Percentiles rank a stretch among this genome's conserved stretches.
phyloP scores from a whole-genome alignment of 2,329 filamentous ascomycete genomes.

The Botrytis paeoniae region DNA sequence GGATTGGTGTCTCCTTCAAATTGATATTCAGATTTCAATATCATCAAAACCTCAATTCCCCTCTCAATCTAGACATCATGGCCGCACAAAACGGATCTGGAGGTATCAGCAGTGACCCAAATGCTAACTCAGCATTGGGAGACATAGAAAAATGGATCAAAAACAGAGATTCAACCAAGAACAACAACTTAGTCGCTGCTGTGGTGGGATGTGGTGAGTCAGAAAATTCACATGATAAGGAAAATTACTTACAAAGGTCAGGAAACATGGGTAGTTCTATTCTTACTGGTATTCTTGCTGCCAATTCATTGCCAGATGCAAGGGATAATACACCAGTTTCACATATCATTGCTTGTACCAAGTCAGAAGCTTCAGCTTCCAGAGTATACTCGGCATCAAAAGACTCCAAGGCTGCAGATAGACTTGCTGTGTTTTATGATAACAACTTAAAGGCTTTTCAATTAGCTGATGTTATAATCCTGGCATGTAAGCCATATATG shows the following conservation, averaged over 20 bases:
- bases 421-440: conserved; percentile 8
- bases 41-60: background rate
- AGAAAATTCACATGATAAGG: background rate
- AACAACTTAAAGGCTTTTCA: conserved; percentile 16
- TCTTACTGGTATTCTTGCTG: conserved; percentile 11
- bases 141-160: conserved; percentile 5
- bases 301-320: background rate
- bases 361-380: conserved; percentile 14
- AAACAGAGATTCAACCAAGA: background rate
- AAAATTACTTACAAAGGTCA: background rate
- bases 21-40: background rate
- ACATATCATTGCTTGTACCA: conserved; percentile 17
- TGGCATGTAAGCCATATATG: conserved; percentile 21
- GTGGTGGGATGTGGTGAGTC: conserved; percentile 21
- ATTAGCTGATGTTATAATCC: conserved; percentile 8
- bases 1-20: background rate
- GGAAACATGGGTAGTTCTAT: conserved; percentile 18
- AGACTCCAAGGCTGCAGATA: conserved; percentile 6
- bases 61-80: background rate
- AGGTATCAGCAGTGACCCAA: background rate
- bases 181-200: conserved; percentile 9
- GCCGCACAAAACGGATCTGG: background rate
- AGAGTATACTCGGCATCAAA: conserved; percentile 9
- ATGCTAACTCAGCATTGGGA: background rate
- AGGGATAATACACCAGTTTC: conserved; percentile 16